Evolutionary conservation across 2,329 filamentous ascomycete genomes (phyloP).

Genomic region (Cucurbitaria berberidis): DNA sequence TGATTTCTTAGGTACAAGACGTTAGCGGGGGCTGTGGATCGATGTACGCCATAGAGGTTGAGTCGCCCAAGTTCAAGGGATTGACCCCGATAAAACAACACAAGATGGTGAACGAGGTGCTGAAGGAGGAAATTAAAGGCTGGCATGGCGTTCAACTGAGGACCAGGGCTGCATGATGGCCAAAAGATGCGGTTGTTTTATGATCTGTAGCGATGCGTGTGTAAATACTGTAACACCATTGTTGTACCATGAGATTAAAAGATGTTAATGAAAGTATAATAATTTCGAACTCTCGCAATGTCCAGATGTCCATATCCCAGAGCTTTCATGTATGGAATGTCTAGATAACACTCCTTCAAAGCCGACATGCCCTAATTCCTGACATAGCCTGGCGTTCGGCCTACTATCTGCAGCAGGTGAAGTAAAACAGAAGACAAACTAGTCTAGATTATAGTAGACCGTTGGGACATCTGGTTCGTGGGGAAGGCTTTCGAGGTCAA

Average conservation of each 20-base stretch:
- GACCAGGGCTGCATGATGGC: constrained; percentile 60
- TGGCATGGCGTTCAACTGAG: constrained; percentile 86
- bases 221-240: constrained; percentile 13
- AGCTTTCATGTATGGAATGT: too few species aligned
- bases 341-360: too few species aligned
- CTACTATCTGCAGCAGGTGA: too few species aligned
- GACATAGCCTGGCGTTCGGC: too few species aligned
- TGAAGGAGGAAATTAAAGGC: constrained; percentile 75
- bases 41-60: constrained; percentile 85
- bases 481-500: too few species aligned
- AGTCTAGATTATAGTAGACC: too few species aligned
- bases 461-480: too few species aligned
- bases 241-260: neutral
- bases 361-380: too few species aligned
- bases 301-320: neutral
- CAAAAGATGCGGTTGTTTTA: neutral
- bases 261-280: neutral
- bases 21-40: constrained; percentile 83
- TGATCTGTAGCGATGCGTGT: neutral
- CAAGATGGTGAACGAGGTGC: constrained; percentile 75
- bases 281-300: neutral
- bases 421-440: too few species aligned
- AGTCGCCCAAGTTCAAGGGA: constrained; percentile 73
- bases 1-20: constrained; percentile 67
- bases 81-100: constrained; percentile 80